Evolutionary conservation across 306 rosid genomes (phyloP).

Genomic region (Lagenaria siceraria): DNA sequence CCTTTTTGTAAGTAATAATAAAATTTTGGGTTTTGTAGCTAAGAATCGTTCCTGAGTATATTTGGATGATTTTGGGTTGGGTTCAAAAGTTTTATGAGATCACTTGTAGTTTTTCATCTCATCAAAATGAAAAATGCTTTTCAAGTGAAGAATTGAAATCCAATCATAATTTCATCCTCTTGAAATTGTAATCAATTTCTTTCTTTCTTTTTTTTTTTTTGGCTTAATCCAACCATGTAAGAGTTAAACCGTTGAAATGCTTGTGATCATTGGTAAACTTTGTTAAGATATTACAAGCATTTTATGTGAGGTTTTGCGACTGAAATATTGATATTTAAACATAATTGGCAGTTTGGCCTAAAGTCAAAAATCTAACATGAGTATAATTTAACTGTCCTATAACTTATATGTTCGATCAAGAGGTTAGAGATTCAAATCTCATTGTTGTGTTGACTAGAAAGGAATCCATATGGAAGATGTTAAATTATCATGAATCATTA

Average conservation of each 20-base stretch:
- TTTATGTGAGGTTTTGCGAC: no score
- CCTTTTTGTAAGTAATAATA: conserved; percentile 1
- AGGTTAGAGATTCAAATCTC: no score
- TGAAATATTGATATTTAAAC: no score
- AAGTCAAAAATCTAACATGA: no score
- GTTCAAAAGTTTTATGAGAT: background rate
- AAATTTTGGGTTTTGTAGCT: background rate
- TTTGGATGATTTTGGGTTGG: no score
- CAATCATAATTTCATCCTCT: background rate
- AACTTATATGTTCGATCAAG: no score
- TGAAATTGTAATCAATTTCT: background rate
- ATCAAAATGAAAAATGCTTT: background rate
- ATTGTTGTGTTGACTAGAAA: no score
- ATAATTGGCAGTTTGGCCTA: no score
- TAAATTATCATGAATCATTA: background rate
- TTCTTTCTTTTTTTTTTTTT: background rate
- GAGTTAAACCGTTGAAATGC: no score
- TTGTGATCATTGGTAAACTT: background rate
- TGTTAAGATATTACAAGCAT: background rate
- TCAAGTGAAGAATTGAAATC: background rate
- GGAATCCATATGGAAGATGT: background rate
- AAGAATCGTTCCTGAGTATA: background rate
- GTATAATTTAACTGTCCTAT: no score
- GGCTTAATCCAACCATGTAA: background rate
- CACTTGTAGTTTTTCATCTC: background rate